Evolutionary conservation across 192 early-diverging fungal genomes (phyloP).

Genomic region (Backusella macrospora): DNA sequence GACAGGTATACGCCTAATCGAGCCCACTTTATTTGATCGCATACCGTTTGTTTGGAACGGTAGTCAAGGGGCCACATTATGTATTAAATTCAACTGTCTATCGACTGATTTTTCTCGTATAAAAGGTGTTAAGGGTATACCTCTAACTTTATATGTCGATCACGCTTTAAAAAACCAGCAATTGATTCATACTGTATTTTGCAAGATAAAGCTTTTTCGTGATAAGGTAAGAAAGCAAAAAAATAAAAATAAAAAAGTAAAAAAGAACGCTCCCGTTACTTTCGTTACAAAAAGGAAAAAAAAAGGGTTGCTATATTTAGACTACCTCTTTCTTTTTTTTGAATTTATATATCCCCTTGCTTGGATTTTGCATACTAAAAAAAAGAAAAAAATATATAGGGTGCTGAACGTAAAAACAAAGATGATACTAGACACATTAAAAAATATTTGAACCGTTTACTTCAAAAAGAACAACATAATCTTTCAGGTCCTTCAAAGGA

Average conservation of each 20-base stretch:
- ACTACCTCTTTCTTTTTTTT: neutral
- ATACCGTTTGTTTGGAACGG: conserved; percentile 74
- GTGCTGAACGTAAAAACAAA: conserved; percentile 79
- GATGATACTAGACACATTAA: conserved; percentile 76
- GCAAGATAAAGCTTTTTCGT: conserved; percentile 70
- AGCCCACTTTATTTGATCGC: conserved; percentile 66
- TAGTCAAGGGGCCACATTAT: conserved; percentile 61
- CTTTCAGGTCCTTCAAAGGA: conserved; percentile 3
- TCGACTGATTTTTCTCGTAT: conserved; percentile 81
- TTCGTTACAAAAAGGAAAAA: neutral
- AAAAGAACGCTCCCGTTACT: neutral
- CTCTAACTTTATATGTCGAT: conserved; percentile 57
- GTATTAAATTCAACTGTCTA: conserved; percentile 73
- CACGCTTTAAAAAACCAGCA: conserved; percentile 25
- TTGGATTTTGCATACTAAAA: conserved; percentile 2
- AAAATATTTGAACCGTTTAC: conserved; percentile 63
- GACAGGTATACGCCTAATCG: conserved; percentile 53
- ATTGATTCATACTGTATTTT: conserved; percentile 57
- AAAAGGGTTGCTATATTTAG: neutral
- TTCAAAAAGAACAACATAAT: conserved; percentile 9
- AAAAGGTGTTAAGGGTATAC: conserved; percentile 81
- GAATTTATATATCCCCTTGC: conserved; percentile 1
- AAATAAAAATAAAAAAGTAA: neutral
- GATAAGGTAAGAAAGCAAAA: conserved; percentile 58
- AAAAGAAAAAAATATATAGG: conserved; percentile 35